Base-by-base conservation (phyloP, 2,329 filamentous ascomycete genomes). In the Phaeoacremonium minimum region DNA sequence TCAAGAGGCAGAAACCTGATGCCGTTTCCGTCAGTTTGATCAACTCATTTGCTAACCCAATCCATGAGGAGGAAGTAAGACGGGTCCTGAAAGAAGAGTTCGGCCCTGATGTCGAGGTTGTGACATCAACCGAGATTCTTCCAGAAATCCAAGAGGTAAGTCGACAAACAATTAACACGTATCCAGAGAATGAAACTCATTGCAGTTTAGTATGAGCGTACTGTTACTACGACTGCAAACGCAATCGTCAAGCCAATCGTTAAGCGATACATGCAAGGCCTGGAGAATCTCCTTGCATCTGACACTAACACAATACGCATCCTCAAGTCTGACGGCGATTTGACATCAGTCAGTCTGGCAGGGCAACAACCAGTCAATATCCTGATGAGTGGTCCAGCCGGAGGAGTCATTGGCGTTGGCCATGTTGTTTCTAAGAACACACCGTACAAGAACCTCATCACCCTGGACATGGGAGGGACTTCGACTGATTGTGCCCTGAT, bases 381-480 rank as follows among this genome's bases (percentile, higher is more conserved):
- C 19, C 50, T 71, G 13, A 71, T 71, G 40, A 35, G 29, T 18
- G 67, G 67, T 0, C 67, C 67, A 2, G 68, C 68, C n/a, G 67
- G 67, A 28, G 67, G 67, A 13, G 67, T 67, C 9, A 63, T 64
- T 31, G 67, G 66, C 13, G 66, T 70, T 7, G 64, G 64, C 9
- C 65, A 71, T 43, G 54, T 66, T 8, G 59, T 71, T 2, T 56
- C 67, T 8, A 63, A 58, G 30, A 60, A 63, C 35, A 70, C 67
- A 0, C 58, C 61, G 1, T 70, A 64, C 48, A 69, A 67, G 43
- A 69, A 69, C 30, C 50, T 71, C 18, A 69, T 71, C 35, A 71
- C 67, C 0, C 54, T 72, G 11, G 68, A 72, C 36, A 70, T 72
- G 65, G 67, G 68, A 13, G 68, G 67, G 2, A 71, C 67, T 1